A percentile compares a stretch with the other conserved stretches of the same genome.
Conservation (phyloP, 2,329 filamentous ascomycete species). For the Fusarium bulbicola region DNA sequence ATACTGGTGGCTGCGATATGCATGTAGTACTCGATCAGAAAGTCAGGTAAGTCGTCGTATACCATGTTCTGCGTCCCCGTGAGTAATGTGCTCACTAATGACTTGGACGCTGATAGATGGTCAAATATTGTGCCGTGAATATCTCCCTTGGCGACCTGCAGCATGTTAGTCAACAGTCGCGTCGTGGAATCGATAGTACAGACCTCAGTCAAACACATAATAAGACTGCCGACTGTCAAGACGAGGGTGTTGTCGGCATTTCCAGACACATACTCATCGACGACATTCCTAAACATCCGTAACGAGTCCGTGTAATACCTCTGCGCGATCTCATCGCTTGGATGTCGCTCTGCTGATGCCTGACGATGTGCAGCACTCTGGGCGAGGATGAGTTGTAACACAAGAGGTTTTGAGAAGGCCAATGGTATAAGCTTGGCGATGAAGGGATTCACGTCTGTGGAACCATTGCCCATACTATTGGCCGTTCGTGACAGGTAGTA, state of each 20-base stretch:
- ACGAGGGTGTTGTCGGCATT: conserved; percentile 49
- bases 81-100: conserved; percentile 51
- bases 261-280: conserved; percentile 48
- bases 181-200: not conserved
- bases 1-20: conserved; percentile 58
- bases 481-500: conserved; percentile 57
- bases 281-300: conserved; percentile 48
- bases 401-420: conserved; percentile 55
- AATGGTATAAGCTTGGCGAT: conserved; percentile 56
- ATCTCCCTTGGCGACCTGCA: conserved; percentile 53
- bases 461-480: conserved; percentile 58
- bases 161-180: conserved; percentile 5
- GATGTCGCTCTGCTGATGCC: conserved; percentile 41
- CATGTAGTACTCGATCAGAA: conserved; percentile 59
- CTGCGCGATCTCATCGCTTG: conserved; percentile 46
- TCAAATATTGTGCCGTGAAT: conserved; percentile 57
- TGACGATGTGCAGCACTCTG: conserved; percentile 54
- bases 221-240: conserved; percentile 54
- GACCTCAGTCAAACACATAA: conserved; percentile 59
- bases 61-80: conserved; percentile 45
- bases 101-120: conserved; percentile 55
- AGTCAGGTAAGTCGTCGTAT: conserved; percentile 52
- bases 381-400: conserved; percentile 57
- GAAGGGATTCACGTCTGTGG: conserved; percentile 57
- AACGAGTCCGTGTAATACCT: conserved; percentile 50